phyloP scores from a whole-genome alignment of 2,329 filamentous ascomycete genomes.

The Penicillium fuscoglaucum region DNA sequence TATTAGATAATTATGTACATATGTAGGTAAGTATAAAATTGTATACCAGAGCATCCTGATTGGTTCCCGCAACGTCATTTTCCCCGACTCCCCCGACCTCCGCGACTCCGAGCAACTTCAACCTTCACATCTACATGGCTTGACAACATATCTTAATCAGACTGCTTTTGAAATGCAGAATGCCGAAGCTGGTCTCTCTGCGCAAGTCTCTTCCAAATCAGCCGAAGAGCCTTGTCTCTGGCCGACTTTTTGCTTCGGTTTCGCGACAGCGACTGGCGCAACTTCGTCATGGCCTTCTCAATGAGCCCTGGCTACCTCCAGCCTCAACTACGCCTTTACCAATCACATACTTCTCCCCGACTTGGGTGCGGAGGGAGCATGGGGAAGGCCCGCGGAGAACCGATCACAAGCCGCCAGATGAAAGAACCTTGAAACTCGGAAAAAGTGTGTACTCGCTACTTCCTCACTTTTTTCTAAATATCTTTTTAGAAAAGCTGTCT shows the following conservation, averaged over 20 bases:
- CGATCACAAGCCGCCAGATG: slow-evolving; percentile 55
- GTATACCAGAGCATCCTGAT: slow-evolving; percentile 12
- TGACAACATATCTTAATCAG: slow-evolving; percentile 8
- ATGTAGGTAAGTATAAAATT: not conserved
- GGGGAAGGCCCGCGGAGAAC: slow-evolving; percentile 22
- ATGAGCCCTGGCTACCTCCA: slow-evolving; percentile 38
- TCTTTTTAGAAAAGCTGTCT: not conserved
- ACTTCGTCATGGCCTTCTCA: slow-evolving; percentile 37
- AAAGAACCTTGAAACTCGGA: slow-evolving; percentile 62
- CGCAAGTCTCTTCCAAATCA: slow-evolving; percentile 13
- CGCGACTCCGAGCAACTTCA: slow-evolving; percentile 6
- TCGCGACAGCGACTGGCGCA: slow-evolving; percentile 37
- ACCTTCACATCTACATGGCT: slow-evolving; percentile 14
- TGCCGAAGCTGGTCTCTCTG: slow-evolving; percentile 30
- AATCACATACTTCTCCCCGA: slow-evolving; percentile 30
- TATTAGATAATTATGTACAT: no score
- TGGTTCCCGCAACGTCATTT: slow-evolving; percentile 14
- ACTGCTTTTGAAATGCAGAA: slow-evolving; percentile 21
- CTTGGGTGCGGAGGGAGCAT: slow-evolving; percentile 22
- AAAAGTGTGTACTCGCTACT: slow-evolving; percentile 51
- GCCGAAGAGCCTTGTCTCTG: slow-evolving; percentile 12
- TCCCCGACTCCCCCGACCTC: slow-evolving; percentile 11
- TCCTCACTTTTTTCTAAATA: not conserved
- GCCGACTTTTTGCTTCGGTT: slow-evolving; percentile 31
- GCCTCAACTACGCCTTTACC: slow-evolving; percentile 16